Base-by-base conservation (phyloP, 2,329 filamentous ascomycete species). In the Neonectria magnoliae region DNA sequence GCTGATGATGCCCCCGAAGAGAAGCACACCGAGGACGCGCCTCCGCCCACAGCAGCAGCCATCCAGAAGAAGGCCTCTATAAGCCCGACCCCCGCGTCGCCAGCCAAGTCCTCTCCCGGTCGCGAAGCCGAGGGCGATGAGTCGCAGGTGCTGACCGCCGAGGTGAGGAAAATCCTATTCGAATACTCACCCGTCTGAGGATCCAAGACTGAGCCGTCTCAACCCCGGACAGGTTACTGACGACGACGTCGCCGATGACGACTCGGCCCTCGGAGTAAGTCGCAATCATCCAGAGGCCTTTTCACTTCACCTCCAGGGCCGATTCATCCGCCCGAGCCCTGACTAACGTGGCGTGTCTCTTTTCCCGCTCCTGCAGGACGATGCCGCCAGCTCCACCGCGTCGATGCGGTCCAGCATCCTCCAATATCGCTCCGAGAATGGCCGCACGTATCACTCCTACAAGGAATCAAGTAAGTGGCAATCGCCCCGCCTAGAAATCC, bases 371-470 rank as follows among this genome's bases (percentile, higher is more conserved):
- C 14, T 42, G 18, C 47, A 75, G 72, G 73, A 73, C 6, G 72
- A 75, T 29, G 65, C 58, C n/a, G 67, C 66, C 11, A 73, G 72
- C 38, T 76, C 76, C 47, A 77, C 76, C 0, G 71, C 68, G 0
- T 79, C 77, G 3, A 68, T 79, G n/a, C 67, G 71, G 16, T 78
- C 78, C 1, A 81, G 78, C 60, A 79, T 82, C 45, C 62, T 75
- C 41, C 66, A 75, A 6, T 79, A 78, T 67, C 76, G 79, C 5
- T 70, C 75, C 10, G 79, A 81, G 56, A 78, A 81, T 62, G 79
- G 79, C 2, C 69, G 80, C 16, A 80, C 78, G 0, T 81, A 80
- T 42, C 77, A 81, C 55, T 70, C 78, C 7, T 80, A 69, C 51
- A 71, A 69, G 29, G 73, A 75, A 25, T 70, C 70, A 0, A 77